These are phyloP conservation scores for Ballota nigra DNA, from an alignment of 257 asterid genomes.

Conservation along the genomic window DNA sequence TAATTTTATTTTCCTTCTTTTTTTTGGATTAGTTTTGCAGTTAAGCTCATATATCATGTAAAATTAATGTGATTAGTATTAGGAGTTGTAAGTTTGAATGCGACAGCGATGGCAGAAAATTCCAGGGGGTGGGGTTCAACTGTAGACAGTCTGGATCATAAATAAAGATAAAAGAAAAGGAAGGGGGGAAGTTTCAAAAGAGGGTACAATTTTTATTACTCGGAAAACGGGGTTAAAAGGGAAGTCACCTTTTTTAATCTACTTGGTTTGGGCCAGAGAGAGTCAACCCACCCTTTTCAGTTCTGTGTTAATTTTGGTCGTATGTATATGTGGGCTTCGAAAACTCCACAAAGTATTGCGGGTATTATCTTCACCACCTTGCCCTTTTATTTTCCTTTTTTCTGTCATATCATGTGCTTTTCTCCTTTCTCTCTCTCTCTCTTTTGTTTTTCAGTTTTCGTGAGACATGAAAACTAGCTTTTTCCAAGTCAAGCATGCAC, in stretches of 20 bases:
- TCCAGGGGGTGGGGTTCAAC: constrained; percentile 1
- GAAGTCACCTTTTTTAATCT: not conserved
- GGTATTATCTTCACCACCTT: constrained; percentile 32
- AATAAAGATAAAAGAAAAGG: constrained; percentile 6
- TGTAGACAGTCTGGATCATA: constrained; percentile 17
- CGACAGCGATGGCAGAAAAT: constrained; percentile 21
- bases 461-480: constrained; percentile 18
- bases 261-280: not conserved
- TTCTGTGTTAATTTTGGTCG: constrained; percentile 32
- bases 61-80: no score
- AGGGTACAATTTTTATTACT: not conserved
- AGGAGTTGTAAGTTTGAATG: not conserved
- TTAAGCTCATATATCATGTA: no score
- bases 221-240: not conserved
- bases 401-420: constrained; percentile 5
- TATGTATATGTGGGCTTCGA: constrained; percentile 52
- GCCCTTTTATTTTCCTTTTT: not conserved
- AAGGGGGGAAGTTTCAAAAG: not conserved
- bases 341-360: constrained; percentile 45
- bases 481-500: constrained; percentile 67
- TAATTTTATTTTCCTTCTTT: no score
- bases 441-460: constrained; percentile 21
- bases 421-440: constrained; percentile 4
- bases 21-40: no score
- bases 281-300: constrained; percentile 48